Base-by-base conservation (phyloP, 2,329 filamentous ascomycete genomes). In the Paecilomyces sp. region DNA sequence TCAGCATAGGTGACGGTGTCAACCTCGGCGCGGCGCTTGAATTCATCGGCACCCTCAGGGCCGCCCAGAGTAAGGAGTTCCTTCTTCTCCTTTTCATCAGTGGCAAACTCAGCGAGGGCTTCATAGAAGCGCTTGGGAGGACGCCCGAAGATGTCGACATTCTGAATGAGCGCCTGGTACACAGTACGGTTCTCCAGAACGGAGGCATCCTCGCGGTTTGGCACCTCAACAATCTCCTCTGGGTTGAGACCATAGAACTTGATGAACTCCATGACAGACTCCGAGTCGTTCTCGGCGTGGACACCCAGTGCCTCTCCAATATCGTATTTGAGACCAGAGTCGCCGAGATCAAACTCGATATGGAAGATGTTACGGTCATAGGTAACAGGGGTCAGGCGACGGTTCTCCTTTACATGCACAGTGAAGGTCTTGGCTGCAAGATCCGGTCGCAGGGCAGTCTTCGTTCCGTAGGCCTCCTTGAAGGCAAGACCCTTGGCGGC, bases 301-400 rank as follows among this genome's bases (percentile, higher is more conserved):
- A 99, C 92, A 65, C 94, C 94, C 18, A 99, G 87, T 54, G 94
- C 94, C 79, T 99, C 94, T 60, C 94, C 94, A 69, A 99, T 97
- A 73, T 96, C 91, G 79, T 99, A 99, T 51, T 86, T 96, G 64
- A 99, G 86, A 47, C 92, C 93, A 34, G 93, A 96, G 69, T 88
- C 79, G 62, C 93, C 93, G 25, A 99, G 85, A 72, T 97, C 94
- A 70, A 99, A 99, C 78, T 99, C 94, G 63, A 99, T 97, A 80
- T 99, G 94, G 88, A 99, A 99, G 77, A 99, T 97, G 83, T 99
- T 97, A 68, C 94, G 91, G 76, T 97, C 92, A 73, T 99, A 99
- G 33, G 87, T 89, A 25, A 77, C 70, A 2, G 94, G 94, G 0
- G 94, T 99, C 58, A 99, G 84, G 64, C 94, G 87, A 63, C 94